These are phyloP conservation scores for Sphaerosporella brunnea DNA, from an alignment of 495 filamentous ascomycete genomes.

Conservation along the genomic window DNA sequence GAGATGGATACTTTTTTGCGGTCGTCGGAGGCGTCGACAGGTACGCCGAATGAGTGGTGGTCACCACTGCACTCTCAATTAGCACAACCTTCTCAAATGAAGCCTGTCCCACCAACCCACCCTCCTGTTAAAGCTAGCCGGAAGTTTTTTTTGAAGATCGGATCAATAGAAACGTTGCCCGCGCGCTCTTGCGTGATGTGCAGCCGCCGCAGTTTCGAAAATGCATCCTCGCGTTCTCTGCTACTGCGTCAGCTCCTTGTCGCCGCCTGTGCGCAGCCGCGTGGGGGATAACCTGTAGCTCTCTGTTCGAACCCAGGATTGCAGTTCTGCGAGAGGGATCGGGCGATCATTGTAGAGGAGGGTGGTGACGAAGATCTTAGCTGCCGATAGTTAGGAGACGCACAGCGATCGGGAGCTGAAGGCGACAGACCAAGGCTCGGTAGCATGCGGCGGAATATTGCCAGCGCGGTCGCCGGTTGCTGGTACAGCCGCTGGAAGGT, in stretches of 20 bases:
- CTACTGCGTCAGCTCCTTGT: too few species aligned
- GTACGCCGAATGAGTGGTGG: conserved; percentile 77
- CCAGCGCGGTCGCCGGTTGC: conserved; percentile 85
- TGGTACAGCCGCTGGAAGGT: conserved; percentile 79
- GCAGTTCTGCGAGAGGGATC: conserved; percentile 54
- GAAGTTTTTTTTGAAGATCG: conserved; percentile 23
- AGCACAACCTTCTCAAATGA: too few species aligned
- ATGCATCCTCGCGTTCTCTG: conserved; percentile 63
- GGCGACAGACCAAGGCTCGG: conserved; percentile 73
- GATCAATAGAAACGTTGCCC: conserved; percentile 15
- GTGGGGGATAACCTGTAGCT: conserved; percentile 54
- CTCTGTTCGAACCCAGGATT: conserved; percentile 62
- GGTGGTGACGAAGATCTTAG: conserved; percentile 88
- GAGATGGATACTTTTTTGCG: conserved; percentile 39
- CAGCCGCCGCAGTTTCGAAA: conserved; percentile 61
- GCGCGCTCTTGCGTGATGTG: conserved; percentile 46
- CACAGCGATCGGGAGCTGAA: too few species aligned
- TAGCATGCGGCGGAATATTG: conserved; percentile 93
- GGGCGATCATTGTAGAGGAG: conserved; percentile 72
- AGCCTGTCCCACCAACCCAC: too few species aligned
- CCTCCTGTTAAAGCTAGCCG: conserved; percentile 73
- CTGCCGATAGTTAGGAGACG: too few species aligned
- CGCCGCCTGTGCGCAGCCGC: too few species aligned
- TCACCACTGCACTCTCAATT: conserved; percentile 43
- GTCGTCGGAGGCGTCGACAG: conserved; percentile 42